Evolutionary conservation across 495 filamentous ascomycete species (phyloP).

Genomic region (Penicillium cinerascens): DNA sequence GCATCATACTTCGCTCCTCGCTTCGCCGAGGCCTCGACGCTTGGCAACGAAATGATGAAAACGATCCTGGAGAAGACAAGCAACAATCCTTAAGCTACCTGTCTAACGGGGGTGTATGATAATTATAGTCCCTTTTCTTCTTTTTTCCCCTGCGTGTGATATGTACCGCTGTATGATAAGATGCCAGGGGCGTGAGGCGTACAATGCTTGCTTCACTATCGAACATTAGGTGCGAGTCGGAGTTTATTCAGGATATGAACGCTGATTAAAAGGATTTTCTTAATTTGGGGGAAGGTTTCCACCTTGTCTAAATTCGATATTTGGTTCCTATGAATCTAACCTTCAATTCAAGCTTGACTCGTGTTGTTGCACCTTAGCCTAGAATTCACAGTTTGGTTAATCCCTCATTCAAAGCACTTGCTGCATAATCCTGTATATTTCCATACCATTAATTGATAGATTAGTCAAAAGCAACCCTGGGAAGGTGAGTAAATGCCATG

Average conservation of each 20-base stretch:
- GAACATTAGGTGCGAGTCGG: background rate
- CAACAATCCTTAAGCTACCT: slow-evolving; percentile 11
- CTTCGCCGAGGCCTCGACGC: slow-evolving; percentile 75
- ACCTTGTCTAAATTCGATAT: too few species aligned
- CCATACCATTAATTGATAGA: background rate
- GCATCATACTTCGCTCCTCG: slow-evolving; percentile 86
- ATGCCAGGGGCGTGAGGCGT: background rate
- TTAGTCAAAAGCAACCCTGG: background rate
- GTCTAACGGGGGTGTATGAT: background rate
- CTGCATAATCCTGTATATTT: too few species aligned
- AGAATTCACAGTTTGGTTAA: too few species aligned
- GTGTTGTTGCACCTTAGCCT: too few species aligned
- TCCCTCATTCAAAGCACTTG: too few species aligned
- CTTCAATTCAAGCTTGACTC: too few species aligned
- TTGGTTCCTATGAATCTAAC: too few species aligned
- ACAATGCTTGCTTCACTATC: background rate
- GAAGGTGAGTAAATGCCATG: background rate
- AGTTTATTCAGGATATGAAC: background rate
- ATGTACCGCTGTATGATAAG: slow-evolving; percentile 1
- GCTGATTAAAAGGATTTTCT: background rate
- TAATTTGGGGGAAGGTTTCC: background rate
- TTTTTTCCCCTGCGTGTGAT: background rate
- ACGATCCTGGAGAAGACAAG: slow-evolving; percentile 82
- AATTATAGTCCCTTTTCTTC: background rate
- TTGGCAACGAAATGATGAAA: slow-evolving; percentile 97